Percentiles rank a stretch among this genome's conserved stretches.
Conservation (phyloP, 192 early-diverging fungal genomes). For the Coemansia nantahalensis region DNA sequence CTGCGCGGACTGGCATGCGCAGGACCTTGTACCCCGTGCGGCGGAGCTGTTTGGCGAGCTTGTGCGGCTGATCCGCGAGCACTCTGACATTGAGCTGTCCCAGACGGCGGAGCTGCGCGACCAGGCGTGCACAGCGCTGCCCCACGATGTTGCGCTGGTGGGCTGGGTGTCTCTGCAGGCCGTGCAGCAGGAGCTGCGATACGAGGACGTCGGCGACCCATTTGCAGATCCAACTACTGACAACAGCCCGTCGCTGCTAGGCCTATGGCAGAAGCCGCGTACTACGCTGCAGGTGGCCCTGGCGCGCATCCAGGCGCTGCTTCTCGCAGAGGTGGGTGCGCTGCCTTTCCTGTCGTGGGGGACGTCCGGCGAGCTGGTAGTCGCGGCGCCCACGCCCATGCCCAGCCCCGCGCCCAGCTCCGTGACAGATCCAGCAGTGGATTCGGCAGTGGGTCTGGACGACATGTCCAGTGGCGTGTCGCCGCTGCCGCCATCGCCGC, state of each 20-base stretch:
- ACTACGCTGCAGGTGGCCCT: conserved; percentile 6
- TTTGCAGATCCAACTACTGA: background rate
- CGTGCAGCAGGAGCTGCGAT: conserved; percentile 19
- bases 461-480: too few species aligned
- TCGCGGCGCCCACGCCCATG: background rate
- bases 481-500: too few species aligned
- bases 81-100: conserved; percentile 2
- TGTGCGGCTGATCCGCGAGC: conserved; percentile 2
- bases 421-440: too few species aligned
- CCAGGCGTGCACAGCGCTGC: conserved; percentile 19
- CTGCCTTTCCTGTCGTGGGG: conserved; percentile 13
- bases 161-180: conserved; percentile 34
- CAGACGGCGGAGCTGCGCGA: background rate
- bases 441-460: too few species aligned
- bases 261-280: conserved; percentile 5
- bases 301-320: conserved; percentile 13
- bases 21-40: background rate
- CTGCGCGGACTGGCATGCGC: background rate
- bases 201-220: conserved; percentile 4
- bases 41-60: conserved; percentile 17
- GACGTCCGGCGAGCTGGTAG: conserved; percentile 1
- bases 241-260: background rate
- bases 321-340: background rate
- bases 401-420: too few species aligned
- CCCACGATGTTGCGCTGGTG: conserved; percentile 35